Evolutionary conservation across 768 basidiomycete genomes (phyloP).

Genomic region (Mycena crocata): DNA sequence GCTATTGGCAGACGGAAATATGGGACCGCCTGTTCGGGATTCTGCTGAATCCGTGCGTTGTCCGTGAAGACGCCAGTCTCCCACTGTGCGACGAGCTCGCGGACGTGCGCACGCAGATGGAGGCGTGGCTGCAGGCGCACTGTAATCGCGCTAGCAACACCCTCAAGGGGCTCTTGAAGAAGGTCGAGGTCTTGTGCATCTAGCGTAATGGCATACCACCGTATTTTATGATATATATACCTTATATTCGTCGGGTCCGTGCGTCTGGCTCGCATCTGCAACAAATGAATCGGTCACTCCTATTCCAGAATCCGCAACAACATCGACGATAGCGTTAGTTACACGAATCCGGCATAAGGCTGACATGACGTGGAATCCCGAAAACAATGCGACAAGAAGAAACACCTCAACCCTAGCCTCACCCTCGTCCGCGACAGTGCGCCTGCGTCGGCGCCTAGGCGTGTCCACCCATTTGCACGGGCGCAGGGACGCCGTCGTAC

Average conservation of each 20-base stretch:
- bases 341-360: conserved; percentile 38
- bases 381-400: conserved; percentile 42
- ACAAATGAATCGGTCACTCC: conserved; percentile 34
- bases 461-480: conserved; percentile 84
- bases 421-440: too few relatives aligned
- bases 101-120: conserved; percentile 81
- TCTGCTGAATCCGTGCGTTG: conserved; percentile 83
- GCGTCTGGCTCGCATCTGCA: too few relatives aligned
- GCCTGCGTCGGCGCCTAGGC: conserved; percentile 42
- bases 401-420: conserved; percentile 24
- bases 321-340: conserved; percentile 42
- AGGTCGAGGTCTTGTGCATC: conserved; percentile 72
- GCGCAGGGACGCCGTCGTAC: conserved; percentile 78
- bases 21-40: conserved; percentile 89
- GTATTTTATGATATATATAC: too few relatives aligned
- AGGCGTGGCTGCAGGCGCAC: conserved; percentile 86
- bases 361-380: conserved; percentile 35
- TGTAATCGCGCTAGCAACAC: conserved; percentile 88
- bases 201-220: too few relatives aligned
- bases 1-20: conserved; percentile 94
- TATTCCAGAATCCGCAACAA: conserved; percentile 42
- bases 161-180: conserved; percentile 85
- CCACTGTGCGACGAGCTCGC: conserved; percentile 81
- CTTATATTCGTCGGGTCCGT: too few relatives aligned
- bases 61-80: conserved; percentile 66